Conservation (phyloP, 2,329 filamentous ascomycete genomes). For the Penicillium sp. region DNA sequence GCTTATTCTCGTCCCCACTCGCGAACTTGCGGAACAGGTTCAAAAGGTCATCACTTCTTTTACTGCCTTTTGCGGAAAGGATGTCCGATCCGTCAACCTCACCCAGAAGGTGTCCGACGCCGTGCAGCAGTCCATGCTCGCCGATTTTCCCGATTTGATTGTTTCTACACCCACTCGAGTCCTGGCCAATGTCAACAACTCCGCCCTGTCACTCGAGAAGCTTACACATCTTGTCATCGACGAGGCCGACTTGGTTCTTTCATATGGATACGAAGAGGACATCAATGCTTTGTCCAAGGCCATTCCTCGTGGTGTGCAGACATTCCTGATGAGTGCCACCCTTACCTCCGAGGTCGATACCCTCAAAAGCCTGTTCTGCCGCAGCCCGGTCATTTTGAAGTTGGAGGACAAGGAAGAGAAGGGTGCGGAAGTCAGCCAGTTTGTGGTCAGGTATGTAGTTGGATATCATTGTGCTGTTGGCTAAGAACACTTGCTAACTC, state of each 20-base stretch:
- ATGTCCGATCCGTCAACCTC: constrained; percentile 79
- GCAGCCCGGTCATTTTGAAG: constrained; percentile 75
- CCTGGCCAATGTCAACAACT: constrained; percentile 72
- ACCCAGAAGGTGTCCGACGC: constrained; percentile 88
- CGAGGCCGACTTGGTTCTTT: constrained; percentile 90
- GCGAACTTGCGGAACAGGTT: constrained; percentile 92
- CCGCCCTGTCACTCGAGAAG: constrained; percentile 68
- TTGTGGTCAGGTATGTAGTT: constrained; percentile 69
- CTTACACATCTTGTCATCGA: constrained; percentile 84
- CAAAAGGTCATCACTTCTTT: constrained; percentile 75
- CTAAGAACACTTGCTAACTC: constrained; percentile 9
- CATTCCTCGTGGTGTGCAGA: constrained; percentile 83
- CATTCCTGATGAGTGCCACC: constrained; percentile 91
- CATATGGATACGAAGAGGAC: constrained; percentile 92
- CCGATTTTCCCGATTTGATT: constrained; percentile 83
- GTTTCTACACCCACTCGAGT: constrained; percentile 88
- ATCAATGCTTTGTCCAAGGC: constrained; percentile 75
- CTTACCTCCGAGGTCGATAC: constrained; percentile 84
- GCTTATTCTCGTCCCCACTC: constrained; percentile 91
- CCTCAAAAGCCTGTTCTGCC: constrained; percentile 81
- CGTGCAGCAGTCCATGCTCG: constrained; percentile 82
- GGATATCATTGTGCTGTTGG: background rate
- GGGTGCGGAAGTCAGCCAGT: constrained; percentile 77
- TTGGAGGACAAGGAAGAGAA: constrained; percentile 80
- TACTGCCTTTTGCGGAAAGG: constrained; percentile 79